phyloP scores from a whole-genome alignment of 2,329 filamentous ascomycete species.

The Colletotrichum higginsianum region DNA sequence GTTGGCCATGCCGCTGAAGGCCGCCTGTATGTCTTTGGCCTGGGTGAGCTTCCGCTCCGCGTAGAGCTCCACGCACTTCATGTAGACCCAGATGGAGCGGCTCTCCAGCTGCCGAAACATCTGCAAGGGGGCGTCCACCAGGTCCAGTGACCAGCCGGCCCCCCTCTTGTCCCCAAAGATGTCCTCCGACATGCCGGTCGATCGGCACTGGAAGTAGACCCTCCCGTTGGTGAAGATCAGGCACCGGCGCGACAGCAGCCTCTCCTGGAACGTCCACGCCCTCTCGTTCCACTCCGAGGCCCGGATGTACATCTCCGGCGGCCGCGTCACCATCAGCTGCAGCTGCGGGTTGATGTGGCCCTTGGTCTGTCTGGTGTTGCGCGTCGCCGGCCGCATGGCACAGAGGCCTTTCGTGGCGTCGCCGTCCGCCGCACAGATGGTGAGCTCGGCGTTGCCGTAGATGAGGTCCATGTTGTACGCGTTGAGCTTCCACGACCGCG shows the following conservation, averaged over 20 bases:
- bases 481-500: constrained; percentile 48
- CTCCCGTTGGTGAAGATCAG: constrained; percentile 55
- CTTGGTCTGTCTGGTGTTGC: constrained; percentile 45
- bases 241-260: constrained; percentile 58
- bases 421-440: constrained; percentile 55
- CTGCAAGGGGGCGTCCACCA: constrained; percentile 48
- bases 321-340: constrained; percentile 51
- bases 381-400: constrained; percentile 38
- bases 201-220: constrained; percentile 52
- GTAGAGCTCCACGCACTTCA: constrained; percentile 50
- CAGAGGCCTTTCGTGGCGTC: constrained; percentile 45
- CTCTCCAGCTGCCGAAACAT: constrained; percentile 47
- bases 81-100: constrained; percentile 51
- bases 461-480: constrained; percentile 60
- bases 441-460: constrained; percentile 61
- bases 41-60: constrained; percentile 47
- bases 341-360: constrained; percentile 55
- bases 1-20: constrained; percentile 51
- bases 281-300: constrained; percentile 57
- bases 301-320: constrained; percentile 44
- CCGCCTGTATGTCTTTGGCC: constrained; percentile 50
- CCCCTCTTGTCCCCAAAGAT: constrained; percentile 47
- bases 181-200: constrained; percentile 48
- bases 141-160: constrained; percentile 50
- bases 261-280: constrained; percentile 61